phyloP scores from a whole-genome alignment of 139 green algal species.

The Tetradesmus lagerheimii region DNA sequence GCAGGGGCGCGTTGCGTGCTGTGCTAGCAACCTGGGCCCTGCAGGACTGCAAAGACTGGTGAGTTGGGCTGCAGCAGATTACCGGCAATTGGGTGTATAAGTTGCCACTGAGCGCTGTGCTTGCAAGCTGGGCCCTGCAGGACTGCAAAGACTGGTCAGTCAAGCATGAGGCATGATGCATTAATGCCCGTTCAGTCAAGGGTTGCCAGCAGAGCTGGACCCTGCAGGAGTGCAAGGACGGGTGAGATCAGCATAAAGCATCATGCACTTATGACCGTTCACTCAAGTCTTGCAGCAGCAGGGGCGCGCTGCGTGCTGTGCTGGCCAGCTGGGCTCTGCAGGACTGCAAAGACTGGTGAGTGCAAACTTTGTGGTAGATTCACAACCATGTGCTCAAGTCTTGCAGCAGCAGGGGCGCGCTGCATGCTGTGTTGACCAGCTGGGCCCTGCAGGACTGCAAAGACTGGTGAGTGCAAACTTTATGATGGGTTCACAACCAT shows the following conservation, averaged over 20 bases:
- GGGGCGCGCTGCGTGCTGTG: conserved; percentile 68
- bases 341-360: conserved; percentile 79
- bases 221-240: conserved; percentile 75
- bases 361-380: too few relatives aligned
- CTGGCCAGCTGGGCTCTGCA: conserved; percentile 84
- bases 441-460: conserved; percentile 82
- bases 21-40: conserved; percentile 84
- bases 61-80: conserved; percentile 49
- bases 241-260: conserved; percentile 73
- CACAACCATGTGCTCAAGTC: too few relatives aligned
- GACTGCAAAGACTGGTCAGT: conserved; percentile 79
- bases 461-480: conserved; percentile 79
- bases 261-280: too few relatives aligned
- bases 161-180: too few relatives aligned
- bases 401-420: conserved; percentile 54
- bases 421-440: conserved; percentile 75
- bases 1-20: conserved; percentile 63
- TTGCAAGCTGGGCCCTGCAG: conserved; percentile 81
- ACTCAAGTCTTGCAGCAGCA: too few relatives aligned
- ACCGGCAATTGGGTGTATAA: too few relatives aligned
- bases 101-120: conserved; percentile 74
- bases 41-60: conserved; percentile 78
- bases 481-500: too few relatives aligned
- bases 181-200: too few relatives aligned
- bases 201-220: conserved; percentile 79